Percentiles rank a stretch among this genome's conserved stretches.
Conservation (phyloP, 495 filamentous ascomycete genomes). For the Penicillium verhagenii region DNA sequence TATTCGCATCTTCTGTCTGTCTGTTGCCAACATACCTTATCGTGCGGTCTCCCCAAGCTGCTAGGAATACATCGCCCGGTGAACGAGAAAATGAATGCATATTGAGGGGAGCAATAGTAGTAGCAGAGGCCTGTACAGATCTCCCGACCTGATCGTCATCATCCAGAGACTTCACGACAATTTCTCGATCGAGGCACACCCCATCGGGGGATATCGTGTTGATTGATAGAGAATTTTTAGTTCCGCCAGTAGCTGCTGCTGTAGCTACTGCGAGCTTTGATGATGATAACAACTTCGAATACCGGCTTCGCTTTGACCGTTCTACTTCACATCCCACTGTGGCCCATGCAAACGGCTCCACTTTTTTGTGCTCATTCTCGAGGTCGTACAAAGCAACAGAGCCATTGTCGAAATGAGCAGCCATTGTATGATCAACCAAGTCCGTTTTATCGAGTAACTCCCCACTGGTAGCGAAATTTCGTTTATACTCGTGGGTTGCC, state of each 20-base stretch:
- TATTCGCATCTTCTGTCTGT: not conserved
- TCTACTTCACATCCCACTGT: constrained; percentile 17
- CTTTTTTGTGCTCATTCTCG: constrained; percentile 22
- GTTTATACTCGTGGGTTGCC: constrained; percentile 26
- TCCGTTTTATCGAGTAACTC: constrained; percentile 33
- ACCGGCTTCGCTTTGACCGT: constrained; percentile 35
- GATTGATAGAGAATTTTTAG: constrained; percentile 46
- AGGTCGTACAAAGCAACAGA: constrained; percentile 49
- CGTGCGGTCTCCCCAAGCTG: constrained; percentile 59
- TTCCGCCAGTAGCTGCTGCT: constrained; percentile 50
- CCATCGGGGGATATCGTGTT: constrained; percentile 46
- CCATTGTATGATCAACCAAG: constrained; percentile 34
- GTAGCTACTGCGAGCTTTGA: constrained; percentile 50
- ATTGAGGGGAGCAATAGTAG: constrained; percentile 53
- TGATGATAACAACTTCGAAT: constrained; percentile 52
- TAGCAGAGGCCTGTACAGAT: constrained; percentile 35
- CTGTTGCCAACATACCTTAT: constrained; percentile 40
- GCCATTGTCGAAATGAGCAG: constrained; percentile 46
- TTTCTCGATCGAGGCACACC: constrained; percentile 33
- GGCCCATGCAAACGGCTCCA: constrained; percentile 41
- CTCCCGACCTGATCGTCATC: constrained; percentile 21
- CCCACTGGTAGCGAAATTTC: constrained; percentile 34
- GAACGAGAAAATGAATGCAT: constrained; percentile 23
- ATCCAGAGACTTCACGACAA: constrained; percentile 30
- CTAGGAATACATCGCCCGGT: constrained; percentile 55